phyloP scores from a whole-genome alignment of 1,284 basidiomycete genomes.

The Cerrena zonata region DNA sequence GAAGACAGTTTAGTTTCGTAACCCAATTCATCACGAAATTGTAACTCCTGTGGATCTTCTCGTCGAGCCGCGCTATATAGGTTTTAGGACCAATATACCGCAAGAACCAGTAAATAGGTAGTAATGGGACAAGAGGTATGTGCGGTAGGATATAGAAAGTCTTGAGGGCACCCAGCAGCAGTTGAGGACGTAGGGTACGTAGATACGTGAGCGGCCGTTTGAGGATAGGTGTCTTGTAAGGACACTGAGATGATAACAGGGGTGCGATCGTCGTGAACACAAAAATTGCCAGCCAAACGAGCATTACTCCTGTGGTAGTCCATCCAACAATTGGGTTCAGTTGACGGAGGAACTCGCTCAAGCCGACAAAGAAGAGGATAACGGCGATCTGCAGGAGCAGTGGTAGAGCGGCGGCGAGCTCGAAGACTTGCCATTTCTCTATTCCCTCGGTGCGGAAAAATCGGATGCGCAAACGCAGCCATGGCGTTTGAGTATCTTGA shows the following conservation, averaged over 20 bases:
- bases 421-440: slow-evolving; percentile 23
- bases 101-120: no score
- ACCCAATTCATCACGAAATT: no score
- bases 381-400: slow-evolving; percentile 26
- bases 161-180: no score
- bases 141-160: no score
- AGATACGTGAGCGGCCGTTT: no score
- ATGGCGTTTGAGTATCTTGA: slow-evolving; percentile 2
- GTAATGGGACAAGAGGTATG: no score
- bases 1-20: no score
- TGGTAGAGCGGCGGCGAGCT: slow-evolving; percentile 23
- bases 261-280: slow-evolving; percentile 6
- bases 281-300: slow-evolving; percentile 3
- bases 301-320: slow-evolving; percentile 4
- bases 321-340: slow-evolving; percentile 9
- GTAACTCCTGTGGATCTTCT: no score
- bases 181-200: no score
- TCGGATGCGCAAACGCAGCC: slow-evolving; percentile 8
- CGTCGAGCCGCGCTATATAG: no score
- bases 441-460: slow-evolving; percentile 25
- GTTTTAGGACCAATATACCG: no score
- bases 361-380: slow-evolving; percentile 26
- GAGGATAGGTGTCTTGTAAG: slow-evolving; percentile 7
- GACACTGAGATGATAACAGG: slow-evolving; percentile 9
- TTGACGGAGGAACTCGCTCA: slow-evolving; percentile 9